Base-by-base conservation (phyloP, 2,329 filamentous ascomycete genomes). In the Lasiodiplodia hormozganensis region DNA sequence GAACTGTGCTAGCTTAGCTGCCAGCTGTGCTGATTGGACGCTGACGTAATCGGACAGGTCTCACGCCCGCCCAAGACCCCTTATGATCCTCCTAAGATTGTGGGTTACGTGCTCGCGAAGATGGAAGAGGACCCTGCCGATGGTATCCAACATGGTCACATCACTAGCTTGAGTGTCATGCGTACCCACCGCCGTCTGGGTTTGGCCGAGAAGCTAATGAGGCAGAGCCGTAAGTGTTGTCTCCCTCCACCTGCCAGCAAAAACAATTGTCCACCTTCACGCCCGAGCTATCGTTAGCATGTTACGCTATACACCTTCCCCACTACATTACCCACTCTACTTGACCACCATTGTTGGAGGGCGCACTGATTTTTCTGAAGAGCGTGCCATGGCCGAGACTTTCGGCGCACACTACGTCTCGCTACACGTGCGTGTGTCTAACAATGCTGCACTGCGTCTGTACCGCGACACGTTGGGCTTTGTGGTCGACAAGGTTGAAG, bases 101-200 rank as follows among this genome's bases (percentile, higher is more conserved):
- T 99, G 28, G 96, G 96, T 75, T 99, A 99, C 79, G 96, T 99
- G n/a, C 89, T 99, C 31, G 96, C 96, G 64, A 99, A 99, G 87
- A 99, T 99, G 94, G 96, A 99, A 82, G 96, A 99, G 84, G 96
- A 98, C 81, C 95, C 96, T 8, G 78, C 90, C 70, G 95, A 98
- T 80, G 94, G 94, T 69, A 85, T 97, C 51, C 92, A 91, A 74
- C 96, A 98, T 82, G 96, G 96, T 18, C 96, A 99, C 83, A 98
- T 99, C 77, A 99, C 96, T 56, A 94, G 91, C 74, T 82, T 99
- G 76, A 94, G 90, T 76, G 96, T 99, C 53, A 99, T 98, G 96
- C 87, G 96, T 72, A 99, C 96, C 73, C 96, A 99, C 82, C 85
- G 96, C 69, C 84, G 95, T 67, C 81, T 99, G 69, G 96, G 96